Evolutionary conservation across 2,329 filamentous ascomycete genomes (phyloP), one percentile per base, ranked within the genome.

Genomic region (Penicillium sp.): DNA sequence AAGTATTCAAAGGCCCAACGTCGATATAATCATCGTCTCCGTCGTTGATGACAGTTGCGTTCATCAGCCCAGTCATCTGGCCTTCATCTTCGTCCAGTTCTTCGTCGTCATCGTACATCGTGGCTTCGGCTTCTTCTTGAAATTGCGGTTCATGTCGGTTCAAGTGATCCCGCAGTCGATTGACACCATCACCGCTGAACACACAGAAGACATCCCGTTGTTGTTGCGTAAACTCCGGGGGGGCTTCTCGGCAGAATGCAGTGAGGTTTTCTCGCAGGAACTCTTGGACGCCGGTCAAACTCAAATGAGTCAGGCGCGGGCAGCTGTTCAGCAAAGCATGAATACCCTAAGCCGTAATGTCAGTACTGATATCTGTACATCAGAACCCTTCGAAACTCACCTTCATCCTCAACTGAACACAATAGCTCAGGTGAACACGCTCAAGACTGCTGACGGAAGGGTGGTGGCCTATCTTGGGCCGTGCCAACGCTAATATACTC

Each of bases 161-260:
- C 38, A 99, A 80, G 68, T 91, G 89, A 29, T 87, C 82, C 40
- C 93, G 87, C 27, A 99, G 83, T 39, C 84, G 83, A 40, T 79
- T 79, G 2, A 99, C 93, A 52, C 92, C 92, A 27, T 84, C 82
- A 6, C 94, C 93, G 2, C 92, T 97, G 73, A 99, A 99, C 51
- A 99, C 94, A 68, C 94, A 99, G 71, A 99, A 99, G 8, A 97
- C 91, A 50, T 93, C 88, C 59, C 94, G 86, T 72, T 99, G 94
- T 68, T 97, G 91, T 45, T 93, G 89, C 18, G 92, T 97, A 71
- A 99, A 99, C 73, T 97, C 94, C 56, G 82, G 75, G 37, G 94
- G 94, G 1, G 94, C 91, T 64, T 89, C 86, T 58, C 94, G 86
- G 69, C 94, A 97, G 71, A 91, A 97, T 6, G 81, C 79, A 50